Base-by-base conservation (phyloP, 1,139 yeast species). In the Yamadazyma kanchanaburiensis region DNA sequence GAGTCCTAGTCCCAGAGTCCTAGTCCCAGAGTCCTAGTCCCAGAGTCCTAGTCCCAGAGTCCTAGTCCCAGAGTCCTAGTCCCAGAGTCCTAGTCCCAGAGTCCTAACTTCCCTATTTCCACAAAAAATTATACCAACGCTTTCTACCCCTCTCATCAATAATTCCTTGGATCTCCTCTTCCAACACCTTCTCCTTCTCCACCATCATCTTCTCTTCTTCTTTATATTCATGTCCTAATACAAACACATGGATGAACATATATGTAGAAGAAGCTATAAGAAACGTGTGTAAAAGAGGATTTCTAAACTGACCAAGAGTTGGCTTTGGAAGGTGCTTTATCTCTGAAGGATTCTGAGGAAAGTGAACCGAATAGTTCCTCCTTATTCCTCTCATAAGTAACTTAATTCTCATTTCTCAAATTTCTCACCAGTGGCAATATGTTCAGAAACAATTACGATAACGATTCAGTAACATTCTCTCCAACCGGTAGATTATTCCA, bases 401-500 rank as follows among this genome's bases (percentile, higher is more conserved):
- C 20, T 7, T 10, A 10, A 7, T 18, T 18, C 10, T 18, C 20
- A 18, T 10, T 18, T 18, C 9, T 8, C 20, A 7, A 18, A 18
- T 18, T 18, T 18, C 10, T 10, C 10, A 18, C 16, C 24, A 14
- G 36, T 32, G 37, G 36, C 38, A 28, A 31, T 27, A 65, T 64
- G 98, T 91, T 91, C 58, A 85, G 98, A 72, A 91, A 91, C 64
- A 91, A 94, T 52, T 91, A 91, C 74, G 98, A 91, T 58, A 94
- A 94, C 74, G 98, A 91, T 58, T 81, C 96, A 24, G 95, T 91
- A 39, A 91, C 98, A 15, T 91, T 86, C 63, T 88, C 97, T 23
- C 97, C 98, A 32, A 91, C 97, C 2, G 98, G 98, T 13, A 76
- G 97, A 49, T 75, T 91, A 39, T 91, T 91, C 66, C 98, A 91